phyloP scores from a whole-genome alignment of 345 rosid genomes.

The Hibiscus syriacus region DNA sequence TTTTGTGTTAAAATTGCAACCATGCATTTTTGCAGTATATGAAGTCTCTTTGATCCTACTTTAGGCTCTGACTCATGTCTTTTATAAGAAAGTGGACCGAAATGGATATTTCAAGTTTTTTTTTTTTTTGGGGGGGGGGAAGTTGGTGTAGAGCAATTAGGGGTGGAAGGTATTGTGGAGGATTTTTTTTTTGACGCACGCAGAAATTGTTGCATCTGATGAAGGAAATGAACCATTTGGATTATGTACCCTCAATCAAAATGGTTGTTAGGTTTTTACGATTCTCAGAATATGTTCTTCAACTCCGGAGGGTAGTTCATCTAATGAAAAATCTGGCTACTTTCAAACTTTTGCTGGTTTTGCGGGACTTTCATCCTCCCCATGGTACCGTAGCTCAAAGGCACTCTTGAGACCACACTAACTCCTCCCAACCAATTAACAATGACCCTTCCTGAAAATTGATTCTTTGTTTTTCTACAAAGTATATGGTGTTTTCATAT shows the following conservation, averaged over 20 bases:
- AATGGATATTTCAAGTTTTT: no score
- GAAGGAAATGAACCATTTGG: background rate
- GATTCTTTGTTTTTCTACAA: background rate
- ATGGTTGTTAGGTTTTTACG: background rate
- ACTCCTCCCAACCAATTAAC: background rate
- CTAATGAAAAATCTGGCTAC: background rate
- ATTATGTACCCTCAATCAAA: background rate
- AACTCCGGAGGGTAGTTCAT: background rate
- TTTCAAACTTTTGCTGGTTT: background rate
- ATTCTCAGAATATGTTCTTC: background rate
- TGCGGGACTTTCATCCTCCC: background rate
- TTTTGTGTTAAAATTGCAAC: background rate
- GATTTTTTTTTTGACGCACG: no score
- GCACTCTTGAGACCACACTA: background rate
- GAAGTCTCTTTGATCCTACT: conserved; percentile 7
- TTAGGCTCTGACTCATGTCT: background rate
- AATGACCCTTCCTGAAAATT: background rate
- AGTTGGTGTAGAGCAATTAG: no score
- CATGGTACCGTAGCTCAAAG: background rate
- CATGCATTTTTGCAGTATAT: background rate
- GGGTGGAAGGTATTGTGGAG: no score
- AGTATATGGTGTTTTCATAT: background rate
- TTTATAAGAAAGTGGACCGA: background rate
- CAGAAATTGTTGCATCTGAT: background rate
- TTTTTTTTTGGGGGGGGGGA: no score